Evolutionary conservation across 202 grass and related monocot species (phyloP).

Genomic region (Setaria italica): DNA sequence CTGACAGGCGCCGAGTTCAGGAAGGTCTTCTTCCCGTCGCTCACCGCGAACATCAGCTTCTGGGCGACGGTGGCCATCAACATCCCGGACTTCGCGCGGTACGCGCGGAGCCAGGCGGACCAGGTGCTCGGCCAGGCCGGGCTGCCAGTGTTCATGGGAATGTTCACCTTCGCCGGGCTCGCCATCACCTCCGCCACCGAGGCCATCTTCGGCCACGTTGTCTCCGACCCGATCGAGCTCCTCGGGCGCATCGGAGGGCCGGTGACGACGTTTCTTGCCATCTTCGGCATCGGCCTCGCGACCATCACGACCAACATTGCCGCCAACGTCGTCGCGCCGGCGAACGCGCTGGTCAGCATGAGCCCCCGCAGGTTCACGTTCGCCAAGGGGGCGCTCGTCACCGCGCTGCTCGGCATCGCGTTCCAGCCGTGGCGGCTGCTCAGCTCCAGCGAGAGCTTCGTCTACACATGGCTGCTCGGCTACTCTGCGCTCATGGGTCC

Average conservation of each 20-base stretch:
- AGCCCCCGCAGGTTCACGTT: slow-evolving; percentile 85
- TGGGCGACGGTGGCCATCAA: slow-evolving; percentile 95
- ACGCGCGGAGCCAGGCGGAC: slow-evolving; percentile 79
- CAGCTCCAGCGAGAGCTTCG: slow-evolving; percentile 94
- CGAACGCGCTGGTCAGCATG: slow-evolving; percentile 83
- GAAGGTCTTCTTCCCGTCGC: slow-evolving; percentile 85
- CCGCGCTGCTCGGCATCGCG: slow-evolving; percentile 74
- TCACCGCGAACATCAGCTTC: slow-evolving; percentile 97
- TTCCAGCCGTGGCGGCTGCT: slow-evolving; percentile 94
- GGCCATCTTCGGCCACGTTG: slow-evolving; percentile 81
- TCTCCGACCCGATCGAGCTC: slow-evolving; percentile 90
- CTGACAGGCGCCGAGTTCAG: slow-evolving; percentile 68
- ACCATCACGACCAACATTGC: slow-evolving; percentile 94
- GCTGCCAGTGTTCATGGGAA: slow-evolving; percentile 92
- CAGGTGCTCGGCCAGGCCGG: slow-evolving; percentile 86
- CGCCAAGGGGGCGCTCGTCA: slow-evolving; percentile 69
- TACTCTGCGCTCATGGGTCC: slow-evolving; percentile 90
- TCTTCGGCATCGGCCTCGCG: slow-evolving; percentile 92
- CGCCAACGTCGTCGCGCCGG: slow-evolving; percentile 89
- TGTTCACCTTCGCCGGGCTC: slow-evolving; percentile 88
- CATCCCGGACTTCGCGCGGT: slow-evolving; percentile 92
- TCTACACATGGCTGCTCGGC: slow-evolving; percentile 86
- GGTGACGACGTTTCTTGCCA: slow-evolving; percentile 67
- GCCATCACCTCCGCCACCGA: slow-evolving; percentile 88
- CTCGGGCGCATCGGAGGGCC: slow-evolving; percentile 79